Evolutionary conservation across 352 stramenopile genomes (phyloP).

Genomic region (Globisporangium nodosum): DNA sequence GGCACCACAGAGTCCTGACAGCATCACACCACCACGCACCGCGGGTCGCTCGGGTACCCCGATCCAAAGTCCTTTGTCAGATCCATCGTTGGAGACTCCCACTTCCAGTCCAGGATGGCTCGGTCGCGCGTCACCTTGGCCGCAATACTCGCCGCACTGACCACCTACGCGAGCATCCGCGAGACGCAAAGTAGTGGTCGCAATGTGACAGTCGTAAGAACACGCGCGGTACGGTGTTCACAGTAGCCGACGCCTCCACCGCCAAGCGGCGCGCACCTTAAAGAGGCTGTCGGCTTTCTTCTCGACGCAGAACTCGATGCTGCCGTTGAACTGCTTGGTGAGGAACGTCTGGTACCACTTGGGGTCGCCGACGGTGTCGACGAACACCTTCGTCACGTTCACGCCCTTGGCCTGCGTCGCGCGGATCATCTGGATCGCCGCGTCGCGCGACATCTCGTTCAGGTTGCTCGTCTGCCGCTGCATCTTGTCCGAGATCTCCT

Average conservation of each 20-base stretch:
- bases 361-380: conserved; percentile 94
- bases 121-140: conserved; percentile 93
- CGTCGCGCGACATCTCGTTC: conserved; percentile 93
- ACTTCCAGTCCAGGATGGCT: conserved; percentile 88
- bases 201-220: too few relatives aligned
- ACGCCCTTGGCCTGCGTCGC: conserved; percentile 84
- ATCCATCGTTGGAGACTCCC: conserved; percentile 63
- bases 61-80: conserved; percentile 76
- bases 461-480: conserved; percentile 86
- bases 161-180: conserved; percentile 31
- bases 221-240: too few relatives aligned
- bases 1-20: background rate
- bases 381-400: conserved; percentile 87
- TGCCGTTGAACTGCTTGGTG: conserved; percentile 85
- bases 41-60: conserved; percentile 91
- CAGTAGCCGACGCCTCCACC: background rate
- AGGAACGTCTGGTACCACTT: conserved; percentile 89
- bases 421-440: conserved; percentile 92
- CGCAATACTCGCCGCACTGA: conserved; percentile 90
- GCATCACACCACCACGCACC: conserved; percentile 36
- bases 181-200: too few relatives aligned
- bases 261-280: conserved; percentile 47
- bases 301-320: conserved; percentile 92
- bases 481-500: conserved; percentile 95
- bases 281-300: conserved; percentile 96